phyloP scores from a whole-genome alignment of 1,284 basidiomycete species.

The Cryptococcus wingfieldii region DNA sequence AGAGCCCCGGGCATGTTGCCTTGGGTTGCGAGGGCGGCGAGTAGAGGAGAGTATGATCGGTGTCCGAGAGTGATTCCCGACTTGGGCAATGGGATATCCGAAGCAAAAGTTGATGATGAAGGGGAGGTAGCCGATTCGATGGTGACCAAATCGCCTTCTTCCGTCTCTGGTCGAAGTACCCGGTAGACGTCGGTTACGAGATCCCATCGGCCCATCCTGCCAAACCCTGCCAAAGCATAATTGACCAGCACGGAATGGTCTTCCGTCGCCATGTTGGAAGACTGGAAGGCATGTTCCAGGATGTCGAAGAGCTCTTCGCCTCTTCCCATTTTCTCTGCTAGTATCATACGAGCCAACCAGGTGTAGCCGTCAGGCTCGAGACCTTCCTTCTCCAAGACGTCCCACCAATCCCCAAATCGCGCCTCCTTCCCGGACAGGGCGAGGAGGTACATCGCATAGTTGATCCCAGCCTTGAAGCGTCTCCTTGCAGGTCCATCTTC shows the following conservation, averaged over 20 bases:
- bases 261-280: neutral
- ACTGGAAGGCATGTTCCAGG: constrained; percentile 2
- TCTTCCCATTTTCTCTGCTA: constrained; percentile 14
- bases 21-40: constrained; percentile 64
- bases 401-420: constrained; percentile 26
- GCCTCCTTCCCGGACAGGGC: constrained; percentile 18
- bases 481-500: constrained; percentile 5
- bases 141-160: neutral
- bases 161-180: neutral
- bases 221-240: constrained; percentile 65
- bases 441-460: constrained; percentile 34
- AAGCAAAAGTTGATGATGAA: neutral
- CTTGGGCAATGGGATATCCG: neutral
- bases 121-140: neutral
- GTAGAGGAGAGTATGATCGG: constrained; percentile 64
- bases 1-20: constrained; percentile 63
- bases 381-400: constrained; percentile 15
- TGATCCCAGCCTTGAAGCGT: constrained; percentile 22
- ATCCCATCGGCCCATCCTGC: constrained; percentile 55
- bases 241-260: constrained; percentile 13
- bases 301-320: constrained; percentile 11
- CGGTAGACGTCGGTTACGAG: constrained; percentile 61
- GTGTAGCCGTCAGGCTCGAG: constrained; percentile 23
- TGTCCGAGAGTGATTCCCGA: constrained; percentile 56
- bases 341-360: constrained; percentile 19